Evolutionary conservation across 306 rosid species (phyloP).

Genomic region (Corylus heterophylla): DNA sequence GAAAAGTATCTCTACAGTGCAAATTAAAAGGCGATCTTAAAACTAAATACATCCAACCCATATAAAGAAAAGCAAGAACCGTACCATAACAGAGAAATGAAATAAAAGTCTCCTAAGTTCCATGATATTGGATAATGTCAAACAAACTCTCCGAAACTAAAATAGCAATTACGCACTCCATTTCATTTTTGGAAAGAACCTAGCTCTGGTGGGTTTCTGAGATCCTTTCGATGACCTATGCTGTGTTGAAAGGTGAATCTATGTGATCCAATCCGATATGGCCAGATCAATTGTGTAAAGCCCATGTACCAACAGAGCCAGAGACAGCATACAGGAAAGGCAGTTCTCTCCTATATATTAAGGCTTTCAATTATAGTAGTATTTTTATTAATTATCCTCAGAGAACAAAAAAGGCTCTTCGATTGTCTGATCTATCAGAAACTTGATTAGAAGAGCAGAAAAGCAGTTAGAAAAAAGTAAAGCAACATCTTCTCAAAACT

Average conservation of each 20-base stretch:
- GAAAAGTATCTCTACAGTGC: background rate
- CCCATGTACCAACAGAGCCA: background rate
- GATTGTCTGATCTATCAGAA: background rate
- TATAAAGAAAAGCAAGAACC: background rate
- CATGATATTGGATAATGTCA: background rate
- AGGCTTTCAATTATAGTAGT: no score
- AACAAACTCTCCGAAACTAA: background rate
- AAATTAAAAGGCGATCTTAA: background rate
- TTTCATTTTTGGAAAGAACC: background rate
- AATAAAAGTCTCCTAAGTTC: background rate
- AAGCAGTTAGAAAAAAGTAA: background rate
- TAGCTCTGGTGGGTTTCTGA: background rate
- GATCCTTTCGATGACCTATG: slow-evolving; percentile 5
- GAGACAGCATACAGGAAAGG: background rate
- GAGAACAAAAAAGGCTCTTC: background rate
- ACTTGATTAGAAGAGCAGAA: slow-evolving; percentile 5
- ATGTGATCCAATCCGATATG: background rate
- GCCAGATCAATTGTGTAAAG: background rate
- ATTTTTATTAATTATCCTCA: background rate
- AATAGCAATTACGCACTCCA: background rate
- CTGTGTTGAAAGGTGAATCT: slow-evolving; percentile 5
- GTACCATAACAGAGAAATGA: background rate
- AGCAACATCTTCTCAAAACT: background rate
- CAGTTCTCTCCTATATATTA: background rate
- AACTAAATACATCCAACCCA: background rate